Percentiles rank a stretch among this genome's conserved stretches.
phyloP scores from a whole-genome alignment of 306 rosid genomes.

The Ormosia emarginata region DNA sequence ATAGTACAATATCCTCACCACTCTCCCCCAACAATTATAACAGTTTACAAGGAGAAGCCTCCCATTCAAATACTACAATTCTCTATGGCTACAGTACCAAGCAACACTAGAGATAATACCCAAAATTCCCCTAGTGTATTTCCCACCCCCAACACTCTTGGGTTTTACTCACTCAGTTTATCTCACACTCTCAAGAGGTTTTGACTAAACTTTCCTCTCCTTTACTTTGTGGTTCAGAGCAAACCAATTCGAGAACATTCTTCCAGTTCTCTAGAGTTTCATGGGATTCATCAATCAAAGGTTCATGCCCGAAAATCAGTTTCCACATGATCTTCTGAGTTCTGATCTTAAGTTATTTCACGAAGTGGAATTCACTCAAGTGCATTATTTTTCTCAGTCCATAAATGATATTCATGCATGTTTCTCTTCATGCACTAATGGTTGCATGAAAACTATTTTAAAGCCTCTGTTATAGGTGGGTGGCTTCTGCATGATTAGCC shows the following conservation, averaged over 20 bases:
- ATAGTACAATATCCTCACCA: not conserved
- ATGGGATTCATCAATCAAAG: not conserved
- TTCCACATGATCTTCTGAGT: not conserved
- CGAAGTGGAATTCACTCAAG: not conserved
- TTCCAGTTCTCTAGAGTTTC: not conserved
- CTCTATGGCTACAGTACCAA: not conserved
- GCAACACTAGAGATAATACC: not conserved
- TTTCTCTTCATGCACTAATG: not conserved
- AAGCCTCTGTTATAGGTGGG: not conserved
- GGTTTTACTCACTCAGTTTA: not conserved
- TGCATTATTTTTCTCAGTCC: not conserved
- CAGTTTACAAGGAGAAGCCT: slow-evolving; percentile 10
- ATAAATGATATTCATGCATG: not conserved
- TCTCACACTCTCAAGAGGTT: not conserved
- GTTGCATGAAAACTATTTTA: not conserved
- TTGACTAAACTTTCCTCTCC: not conserved
- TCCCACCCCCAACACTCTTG: not conserved
- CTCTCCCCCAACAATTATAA: not conserved
- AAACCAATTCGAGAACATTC: not conserved
- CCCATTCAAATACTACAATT: not conserved
- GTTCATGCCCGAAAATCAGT: not conserved
- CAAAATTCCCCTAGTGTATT: not conserved
- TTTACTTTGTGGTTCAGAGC: not conserved
- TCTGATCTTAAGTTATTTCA: not conserved
- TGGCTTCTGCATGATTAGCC: not conserved